Conservation (phyloP, 2,329 filamentous ascomycete genomes). For the Arthrobotrys sphaeroides region DNA sequence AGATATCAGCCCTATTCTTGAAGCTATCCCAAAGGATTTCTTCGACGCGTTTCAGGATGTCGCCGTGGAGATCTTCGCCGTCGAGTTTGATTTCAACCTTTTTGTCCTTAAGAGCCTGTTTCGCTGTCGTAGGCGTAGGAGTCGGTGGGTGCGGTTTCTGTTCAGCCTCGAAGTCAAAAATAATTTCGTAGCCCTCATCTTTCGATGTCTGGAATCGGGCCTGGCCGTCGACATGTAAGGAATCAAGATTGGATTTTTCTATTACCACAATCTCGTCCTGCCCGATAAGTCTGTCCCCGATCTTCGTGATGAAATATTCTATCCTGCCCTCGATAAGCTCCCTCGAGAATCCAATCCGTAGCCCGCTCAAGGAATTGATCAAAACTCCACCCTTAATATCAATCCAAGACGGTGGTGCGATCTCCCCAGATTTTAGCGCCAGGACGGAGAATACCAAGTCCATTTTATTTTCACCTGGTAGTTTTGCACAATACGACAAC, state of each 20-base stretch:
- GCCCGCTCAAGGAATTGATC: conserved; percentile 45
- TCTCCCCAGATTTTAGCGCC: conserved; percentile 18
- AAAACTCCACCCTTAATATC: conserved; percentile 44
- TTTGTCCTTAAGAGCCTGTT: conserved; percentile 24
- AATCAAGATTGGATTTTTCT: conserved; percentile 39
- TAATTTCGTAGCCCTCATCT: conserved; percentile 46
- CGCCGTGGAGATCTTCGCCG: conserved; percentile 27
- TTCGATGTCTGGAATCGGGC: conserved; percentile 30
- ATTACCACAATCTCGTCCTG: conserved; percentile 41
- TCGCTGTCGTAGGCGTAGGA: conserved; percentile 3
- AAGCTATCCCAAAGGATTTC: conserved; percentile 33
- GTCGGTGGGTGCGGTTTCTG: background rate
- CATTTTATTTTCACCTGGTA: conserved; percentile 76
- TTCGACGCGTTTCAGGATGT: conserved; percentile 38
- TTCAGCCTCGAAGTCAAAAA: conserved; percentile 39
- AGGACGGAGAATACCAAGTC: conserved; percentile 71
- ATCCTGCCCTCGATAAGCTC: conserved; percentile 37
- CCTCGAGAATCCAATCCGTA: conserved; percentile 40
- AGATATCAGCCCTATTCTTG: background rate
- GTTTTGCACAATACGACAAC: conserved; percentile 79
- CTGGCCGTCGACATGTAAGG: conserved; percentile 31
- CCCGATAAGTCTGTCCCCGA: conserved; percentile 30
- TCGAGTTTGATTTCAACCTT: conserved; percentile 45
- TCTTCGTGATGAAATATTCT: conserved; percentile 42
- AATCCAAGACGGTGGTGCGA: conserved; percentile 33